Conservation (phyloP, 495 filamentous ascomycete species). For the Penicillium crystallinum region DNA sequence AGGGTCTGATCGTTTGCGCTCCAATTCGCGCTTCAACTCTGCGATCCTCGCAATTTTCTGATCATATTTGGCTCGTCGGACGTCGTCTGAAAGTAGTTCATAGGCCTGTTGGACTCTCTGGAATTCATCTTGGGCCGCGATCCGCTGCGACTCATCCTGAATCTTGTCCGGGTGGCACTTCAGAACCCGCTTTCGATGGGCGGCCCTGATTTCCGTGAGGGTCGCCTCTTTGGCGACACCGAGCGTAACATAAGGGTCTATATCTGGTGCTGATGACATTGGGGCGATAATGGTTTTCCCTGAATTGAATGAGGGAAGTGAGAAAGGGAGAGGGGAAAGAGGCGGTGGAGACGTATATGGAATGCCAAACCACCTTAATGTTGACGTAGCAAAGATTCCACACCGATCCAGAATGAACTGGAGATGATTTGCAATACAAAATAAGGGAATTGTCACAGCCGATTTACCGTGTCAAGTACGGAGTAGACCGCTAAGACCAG, state of each 20-base stretch:
- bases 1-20: slow-evolving; percentile 30
- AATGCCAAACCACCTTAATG: slow-evolving; percentile 8
- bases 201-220: slow-evolving; percentile 65
- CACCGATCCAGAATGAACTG: slow-evolving; percentile 21
- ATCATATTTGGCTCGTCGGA: slow-evolving; percentile 68
- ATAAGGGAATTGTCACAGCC: background rate
- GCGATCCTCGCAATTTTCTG: slow-evolving; percentile 62
- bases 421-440: slow-evolving; percentile 7
- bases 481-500: background rate
- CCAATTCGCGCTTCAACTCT: slow-evolving; percentile 50
- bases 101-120: slow-evolving; percentile 92
- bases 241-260: slow-evolving; percentile 79
- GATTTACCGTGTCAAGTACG: background rate
- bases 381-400: slow-evolving; percentile 17
- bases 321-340: slow-evolving; percentile 15
- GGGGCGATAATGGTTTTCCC: background rate
- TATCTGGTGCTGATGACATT: slow-evolving; percentile 62
- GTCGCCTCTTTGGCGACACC: slow-evolving; percentile 73
- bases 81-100: slow-evolving; percentile 80
- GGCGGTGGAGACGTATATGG: slow-evolving; percentile 11
- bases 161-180: slow-evolving; percentile 96
- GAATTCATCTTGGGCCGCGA: slow-evolving; percentile 74
- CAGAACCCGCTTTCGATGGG: slow-evolving; percentile 87
- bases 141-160: slow-evolving; percentile 63
- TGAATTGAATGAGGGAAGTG: slow-evolving; percentile 13